Percentiles rank a stretch among this genome's conserved stretches.
phyloP scores from a whole-genome alignment of 2,329 filamentous ascomycete species.

The Camillea tinctor region DNA sequence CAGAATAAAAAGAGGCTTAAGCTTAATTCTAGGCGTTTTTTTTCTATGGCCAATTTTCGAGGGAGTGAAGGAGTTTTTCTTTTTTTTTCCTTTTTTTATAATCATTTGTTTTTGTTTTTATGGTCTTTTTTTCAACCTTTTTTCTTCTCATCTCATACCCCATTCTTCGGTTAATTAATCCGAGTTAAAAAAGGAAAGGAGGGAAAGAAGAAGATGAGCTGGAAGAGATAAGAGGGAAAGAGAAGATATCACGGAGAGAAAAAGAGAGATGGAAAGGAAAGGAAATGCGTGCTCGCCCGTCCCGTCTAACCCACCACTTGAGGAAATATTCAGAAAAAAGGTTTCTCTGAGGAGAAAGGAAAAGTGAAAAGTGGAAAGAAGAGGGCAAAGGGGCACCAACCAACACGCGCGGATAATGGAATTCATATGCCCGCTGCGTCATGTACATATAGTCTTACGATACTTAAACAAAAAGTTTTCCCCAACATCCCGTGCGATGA shows the following conservation, averaged over 20 bases:
- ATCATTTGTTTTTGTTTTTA: background rate
- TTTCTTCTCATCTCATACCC: background rate
- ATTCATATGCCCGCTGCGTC: background rate
- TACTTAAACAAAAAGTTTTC: background rate
- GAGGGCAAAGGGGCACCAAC: background rate
- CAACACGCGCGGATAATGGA: background rate
- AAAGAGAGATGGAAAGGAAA: too few relatives aligned
- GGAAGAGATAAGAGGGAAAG: too few relatives aligned
- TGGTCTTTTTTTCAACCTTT: background rate
- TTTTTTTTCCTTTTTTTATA: background rate
- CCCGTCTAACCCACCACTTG: too few relatives aligned
- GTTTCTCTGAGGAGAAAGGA: background rate
- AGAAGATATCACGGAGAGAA: background rate
- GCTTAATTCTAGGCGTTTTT: background rate
- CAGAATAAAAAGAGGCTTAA: background rate
- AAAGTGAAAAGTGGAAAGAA: background rate
- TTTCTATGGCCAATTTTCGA: background rate
- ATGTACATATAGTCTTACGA: background rate
- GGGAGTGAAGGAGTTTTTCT: background rate
- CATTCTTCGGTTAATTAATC: background rate
- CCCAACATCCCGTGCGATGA: too few relatives aligned
- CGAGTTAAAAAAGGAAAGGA: conserved; percentile 10
- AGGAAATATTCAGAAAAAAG: too few relatives aligned
- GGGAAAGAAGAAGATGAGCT: too few relatives aligned
- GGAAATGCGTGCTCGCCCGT: too few relatives aligned